Conservation (phyloP, 768 basidiomycete species). For the Galerina sulciceps region DNA sequence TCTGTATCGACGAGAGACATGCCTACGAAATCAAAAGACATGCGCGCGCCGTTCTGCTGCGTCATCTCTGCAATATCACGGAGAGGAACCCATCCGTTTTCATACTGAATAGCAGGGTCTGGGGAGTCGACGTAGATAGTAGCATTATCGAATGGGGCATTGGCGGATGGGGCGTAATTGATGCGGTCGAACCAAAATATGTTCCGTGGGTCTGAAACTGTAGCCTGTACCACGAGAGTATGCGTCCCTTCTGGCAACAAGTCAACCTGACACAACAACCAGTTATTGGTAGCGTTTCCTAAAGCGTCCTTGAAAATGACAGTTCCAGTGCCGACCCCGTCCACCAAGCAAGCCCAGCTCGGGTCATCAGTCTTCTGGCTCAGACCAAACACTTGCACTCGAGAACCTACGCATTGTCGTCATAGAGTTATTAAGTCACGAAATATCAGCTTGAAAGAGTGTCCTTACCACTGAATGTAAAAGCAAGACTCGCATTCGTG, state of each 20-base stretch:
- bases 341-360: constrained; percentile 19
- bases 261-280: constrained; percentile 3
- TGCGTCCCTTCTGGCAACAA: constrained; percentile 11
- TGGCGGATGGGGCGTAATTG: constrained; percentile 26
- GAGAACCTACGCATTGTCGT: too few relatives aligned
- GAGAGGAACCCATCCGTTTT: neutral
- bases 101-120: too few relatives aligned
- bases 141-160: constrained; percentile 2
- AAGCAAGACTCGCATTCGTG: too few relatives aligned
- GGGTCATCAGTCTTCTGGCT: constrained; percentile 11
- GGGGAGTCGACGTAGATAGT: too few relatives aligned
- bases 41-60: neutral
- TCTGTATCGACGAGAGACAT: neutral
- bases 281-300: neutral
- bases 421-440: too few relatives aligned
- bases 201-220: constrained; percentile 10
- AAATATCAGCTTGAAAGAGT: too few relatives aligned
- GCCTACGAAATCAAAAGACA: neutral
- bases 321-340: constrained; percentile 2
- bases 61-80: neutral
- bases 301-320: neutral
- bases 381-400: neutral
- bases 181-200: constrained; percentile 35
- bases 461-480: too few relatives aligned
- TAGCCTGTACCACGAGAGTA: constrained; percentile 12